Evolutionary conservation across 2,329 filamentous ascomycete genomes (phyloP), one percentile per base, ranked within the genome.

Genomic region (Pseudohalonectria lignicola): DNA sequence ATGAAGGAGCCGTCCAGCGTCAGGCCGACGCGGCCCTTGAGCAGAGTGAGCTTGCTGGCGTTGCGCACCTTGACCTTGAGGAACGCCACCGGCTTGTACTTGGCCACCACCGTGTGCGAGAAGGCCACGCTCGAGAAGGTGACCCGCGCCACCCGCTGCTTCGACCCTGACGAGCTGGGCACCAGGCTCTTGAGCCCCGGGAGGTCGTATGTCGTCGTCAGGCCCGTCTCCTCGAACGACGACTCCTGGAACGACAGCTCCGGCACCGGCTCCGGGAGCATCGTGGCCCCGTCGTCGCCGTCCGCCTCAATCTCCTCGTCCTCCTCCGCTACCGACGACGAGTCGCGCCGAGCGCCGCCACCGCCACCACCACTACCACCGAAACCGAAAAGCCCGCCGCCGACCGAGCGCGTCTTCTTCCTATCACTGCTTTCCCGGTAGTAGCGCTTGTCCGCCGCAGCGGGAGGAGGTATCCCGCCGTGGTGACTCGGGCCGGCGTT

Each of bases 1-100:
- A 81, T 59, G 54, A 80, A 81, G 8, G 64, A 65, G 3, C 74
- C 72, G 49, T 82, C 77, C n/a, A 81, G 66, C 1, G 72, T 79
- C 7, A 81, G 59, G 5, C 74, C 72, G 0, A 66, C 64, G 2
- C 63, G 63, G 4, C 75, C 76, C 36, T 61, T 60, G 16, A 78
- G 65, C 6, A 81, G 60, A 0, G 72, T 71, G 31, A 77, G 61
- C 43, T 64, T 66, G 49, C 67, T 73, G 13, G 53, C 59, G 52
- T 81, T 81, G 36, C 61, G 63, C 30, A 81, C 53, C 37, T 64
- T 63, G 13, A 73, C 74, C 43, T 71, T 69, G 37, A 81, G 66
- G 57, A 75, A 79, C 2, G 76, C 76, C 3, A 61, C 68, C 3
- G 71, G 63, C 41, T 71, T 69, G 46, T 76, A 69, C 55, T 80